Percentiles rank a stretch among this genome's conserved stretches.
Evolutionary conservation across 176 grass and related monocot genomes (phyloP).

Genomic region (Oryza glumipatula): DNA sequence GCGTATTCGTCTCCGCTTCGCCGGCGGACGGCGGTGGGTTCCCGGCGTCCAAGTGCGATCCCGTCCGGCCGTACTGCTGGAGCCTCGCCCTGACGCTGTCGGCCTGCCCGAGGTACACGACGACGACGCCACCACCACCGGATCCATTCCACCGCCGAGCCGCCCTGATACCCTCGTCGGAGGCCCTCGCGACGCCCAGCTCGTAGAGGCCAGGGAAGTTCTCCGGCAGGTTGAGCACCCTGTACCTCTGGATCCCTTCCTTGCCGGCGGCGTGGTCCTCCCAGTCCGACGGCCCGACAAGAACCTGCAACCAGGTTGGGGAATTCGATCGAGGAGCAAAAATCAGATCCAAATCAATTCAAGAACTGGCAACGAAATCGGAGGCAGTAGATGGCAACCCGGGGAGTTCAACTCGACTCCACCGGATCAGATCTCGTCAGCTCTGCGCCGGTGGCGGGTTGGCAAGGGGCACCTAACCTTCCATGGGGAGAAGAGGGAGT

Average conservation of each 20-base stretch:
- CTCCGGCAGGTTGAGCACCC: conserved; percentile 72
- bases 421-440: not conserved
- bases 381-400: not conserved
- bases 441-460: not conserved
- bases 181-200: conserved; percentile 49
- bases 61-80: conserved; percentile 90
- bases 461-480: conserved; percentile 51
- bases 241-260: conserved; percentile 73
- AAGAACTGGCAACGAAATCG: not conserved
- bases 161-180: conserved; percentile 38
- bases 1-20: conserved; percentile 29
- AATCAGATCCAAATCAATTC: conserved; percentile 22
- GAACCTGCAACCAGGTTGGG: conserved; percentile 52
- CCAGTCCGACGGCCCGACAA: conserved; percentile 82
- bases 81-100: conserved; percentile 85
- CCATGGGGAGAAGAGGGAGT: conserved; percentile 86
- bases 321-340: not conserved
- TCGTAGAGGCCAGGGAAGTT: conserved; percentile 85
- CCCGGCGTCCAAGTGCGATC: conserved; percentile 80
- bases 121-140: conserved; percentile 49
- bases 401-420: not conserved
- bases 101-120: conserved; percentile 92
- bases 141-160: conserved; percentile 41
- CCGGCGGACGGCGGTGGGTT: conserved; percentile 39
- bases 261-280: conserved; percentile 63